Conservation (phyloP, 148 eudicot species). For the Amaranthus hypochondriacus region DNA sequence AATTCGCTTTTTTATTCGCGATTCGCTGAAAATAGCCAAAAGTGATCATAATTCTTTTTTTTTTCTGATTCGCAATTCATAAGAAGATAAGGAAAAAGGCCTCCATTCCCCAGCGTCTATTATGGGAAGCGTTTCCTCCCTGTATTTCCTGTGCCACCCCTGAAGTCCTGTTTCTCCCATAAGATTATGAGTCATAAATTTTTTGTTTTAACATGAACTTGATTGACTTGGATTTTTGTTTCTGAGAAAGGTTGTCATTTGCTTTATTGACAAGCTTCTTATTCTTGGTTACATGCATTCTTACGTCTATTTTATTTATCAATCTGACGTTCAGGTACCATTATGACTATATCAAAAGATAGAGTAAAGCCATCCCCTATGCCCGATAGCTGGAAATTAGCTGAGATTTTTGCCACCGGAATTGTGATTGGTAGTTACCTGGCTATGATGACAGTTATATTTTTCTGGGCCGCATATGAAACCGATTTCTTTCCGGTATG, state of each 20-base stretch:
- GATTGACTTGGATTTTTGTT: not conserved
- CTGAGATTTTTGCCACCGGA: conserved; percentile 93
- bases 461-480: conserved; percentile 97
- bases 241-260: not conserved
- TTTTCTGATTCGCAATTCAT: too few species aligned
- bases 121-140: too few species aligned
- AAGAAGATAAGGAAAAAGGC: too few species aligned
- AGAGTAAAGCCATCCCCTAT: conserved; percentile 96
- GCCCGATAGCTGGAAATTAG: conserved; percentile 96
- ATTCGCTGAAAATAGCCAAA: too few species aligned
- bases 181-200: too few species aligned
- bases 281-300: not conserved
- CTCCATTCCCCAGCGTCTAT: too few species aligned
- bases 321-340: conserved; percentile 59
- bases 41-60: too few species aligned
- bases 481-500: conserved; percentile 91
- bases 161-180: too few species aligned
- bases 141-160: too few species aligned
- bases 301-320: conserved; percentile 10
- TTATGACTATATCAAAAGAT: conserved; percentile 98
- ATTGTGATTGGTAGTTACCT: conserved; percentile 86
- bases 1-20: too few species aligned
- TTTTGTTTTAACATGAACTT: not conserved
- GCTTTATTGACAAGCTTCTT: not conserved
- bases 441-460: conserved; percentile 98